Evolutionary conservation across 345 rosid genomes (phyloP).

Genomic region (Ricinus communis): DNA sequence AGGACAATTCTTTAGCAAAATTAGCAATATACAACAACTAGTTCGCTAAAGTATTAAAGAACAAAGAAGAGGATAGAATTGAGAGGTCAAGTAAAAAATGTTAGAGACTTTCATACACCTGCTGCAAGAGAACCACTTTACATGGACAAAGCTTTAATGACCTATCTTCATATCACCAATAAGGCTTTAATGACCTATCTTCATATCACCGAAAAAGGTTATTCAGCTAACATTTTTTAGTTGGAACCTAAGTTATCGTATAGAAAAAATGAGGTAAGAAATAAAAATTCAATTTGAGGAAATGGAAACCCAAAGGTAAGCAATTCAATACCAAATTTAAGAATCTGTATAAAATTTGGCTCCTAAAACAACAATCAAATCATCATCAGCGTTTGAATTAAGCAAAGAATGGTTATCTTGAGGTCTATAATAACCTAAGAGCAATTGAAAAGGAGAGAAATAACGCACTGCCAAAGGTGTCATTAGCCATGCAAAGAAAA

Average conservation of each 20-base stretch:
- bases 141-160: too few species aligned
- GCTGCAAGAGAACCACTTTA: too few species aligned
- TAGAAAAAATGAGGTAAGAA: too few species aligned
- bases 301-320: background rate
- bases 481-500: conserved; percentile 97
- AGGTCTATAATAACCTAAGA: background rate
- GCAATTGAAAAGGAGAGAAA: background rate
- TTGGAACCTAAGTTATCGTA: background rate
- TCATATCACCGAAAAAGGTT: too few species aligned
- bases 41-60: too few species aligned
- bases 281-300: background rate
- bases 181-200: too few species aligned
- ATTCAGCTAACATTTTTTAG: background rate
- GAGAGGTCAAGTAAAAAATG: too few species aligned
- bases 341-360: background rate
- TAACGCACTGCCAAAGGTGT: conserved; percentile 82
- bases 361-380: background rate
- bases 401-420: background rate
- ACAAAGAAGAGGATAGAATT: too few species aligned
- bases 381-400: background rate
- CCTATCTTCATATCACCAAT: too few species aligned
- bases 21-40: too few species aligned
- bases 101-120: too few species aligned
- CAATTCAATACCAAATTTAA: background rate
- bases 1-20: too few species aligned